phyloP scores from a whole-genome alignment of 139 green algal genomes.

The Tetraselmis chui region DNA sequence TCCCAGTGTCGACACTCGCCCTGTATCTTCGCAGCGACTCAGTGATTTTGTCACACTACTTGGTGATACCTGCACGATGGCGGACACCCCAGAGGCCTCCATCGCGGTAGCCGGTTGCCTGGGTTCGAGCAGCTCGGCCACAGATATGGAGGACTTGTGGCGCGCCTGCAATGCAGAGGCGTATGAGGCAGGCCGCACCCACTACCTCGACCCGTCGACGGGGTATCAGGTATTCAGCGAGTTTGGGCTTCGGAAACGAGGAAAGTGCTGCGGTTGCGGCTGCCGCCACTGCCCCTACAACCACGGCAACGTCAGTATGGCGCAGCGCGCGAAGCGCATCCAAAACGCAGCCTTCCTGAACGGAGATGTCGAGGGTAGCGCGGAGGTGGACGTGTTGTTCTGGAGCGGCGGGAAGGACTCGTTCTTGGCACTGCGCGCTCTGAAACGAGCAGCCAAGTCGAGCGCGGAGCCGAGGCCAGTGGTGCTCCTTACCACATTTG shows the following conservation, averaged over 20 bases:
- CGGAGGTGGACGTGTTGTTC: slow-evolving; percentile 9
- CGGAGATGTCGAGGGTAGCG: neutral
- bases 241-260: neutral
- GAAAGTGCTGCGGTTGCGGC: slow-evolving; percentile 10
- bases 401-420: slow-evolving; percentile 11
- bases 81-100: no score
- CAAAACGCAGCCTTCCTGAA: neutral
- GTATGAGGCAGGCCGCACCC: neutral
- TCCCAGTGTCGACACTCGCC: no score
- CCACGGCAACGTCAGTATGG: neutral
- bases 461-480: neutral
- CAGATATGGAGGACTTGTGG: neutral
- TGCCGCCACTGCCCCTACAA: slow-evolving; percentile 8
- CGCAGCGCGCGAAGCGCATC: neutral
- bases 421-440: slow-evolving; percentile 3
- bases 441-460: neutral
- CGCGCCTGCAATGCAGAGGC: neutral
- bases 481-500: slow-evolving; percentile 10
- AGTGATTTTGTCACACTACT: no score
- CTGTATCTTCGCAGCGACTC: no score
- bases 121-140: no score
- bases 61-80: no score
- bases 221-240: slow-evolving; percentile 6
- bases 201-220: slow-evolving; percentile 8
- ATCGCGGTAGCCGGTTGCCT: no score